A percentile compares a stretch with the other conserved stretches of the same genome.
These are phyloP conservation scores for Annulohypoxylon truncatum DNA, from an alignment of 2,329 filamentous ascomycete species.

Conservation along the genomic window DNA sequence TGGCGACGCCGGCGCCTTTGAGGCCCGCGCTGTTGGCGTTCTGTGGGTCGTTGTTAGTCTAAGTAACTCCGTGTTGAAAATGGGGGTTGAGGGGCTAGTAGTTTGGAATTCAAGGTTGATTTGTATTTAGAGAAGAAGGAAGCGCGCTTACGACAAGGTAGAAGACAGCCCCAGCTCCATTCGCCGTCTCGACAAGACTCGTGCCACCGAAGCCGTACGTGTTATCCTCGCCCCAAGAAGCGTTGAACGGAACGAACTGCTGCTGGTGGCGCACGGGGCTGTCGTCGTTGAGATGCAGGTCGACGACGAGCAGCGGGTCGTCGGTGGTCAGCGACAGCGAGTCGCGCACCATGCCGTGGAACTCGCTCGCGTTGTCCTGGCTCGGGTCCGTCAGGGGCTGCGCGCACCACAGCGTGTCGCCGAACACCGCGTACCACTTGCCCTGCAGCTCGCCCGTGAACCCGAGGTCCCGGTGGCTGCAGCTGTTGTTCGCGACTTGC, in stretches of 20 bases:
- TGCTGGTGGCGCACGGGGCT: conserved; percentile 48
- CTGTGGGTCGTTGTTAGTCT: conserved; percentile 7
- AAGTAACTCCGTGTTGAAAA: too few species aligned
- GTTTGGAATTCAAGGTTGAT: background rate
- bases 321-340: conserved; percentile 52
- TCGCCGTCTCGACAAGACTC: conserved; percentile 53
- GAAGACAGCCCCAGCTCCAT: conserved; percentile 50
- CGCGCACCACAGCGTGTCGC: conserved; percentile 53
- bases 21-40: conserved; percentile 50
- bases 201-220: conserved; percentile 55
- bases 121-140: background rate
- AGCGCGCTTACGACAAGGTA: conserved; percentile 51
- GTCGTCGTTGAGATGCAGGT: conserved; percentile 53
- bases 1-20: conserved; percentile 53
- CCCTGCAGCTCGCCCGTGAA: conserved; percentile 53
- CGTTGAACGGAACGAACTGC: conserved; percentile 53
- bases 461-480: conserved; percentile 53
- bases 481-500: conserved; percentile 54
- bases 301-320: conserved; percentile 52
- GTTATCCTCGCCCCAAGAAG: conserved; percentile 53
- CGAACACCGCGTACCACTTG: conserved; percentile 55
- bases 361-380: conserved; percentile 46
- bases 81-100: background rate
- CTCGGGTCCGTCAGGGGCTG: conserved; percentile 50
- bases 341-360: conserved; percentile 57